Evolutionary conservation across 305 asterid species (phyloP), one percentile per base, ranked within the genome.

Genomic region (Petunia hybrid): DNA sequence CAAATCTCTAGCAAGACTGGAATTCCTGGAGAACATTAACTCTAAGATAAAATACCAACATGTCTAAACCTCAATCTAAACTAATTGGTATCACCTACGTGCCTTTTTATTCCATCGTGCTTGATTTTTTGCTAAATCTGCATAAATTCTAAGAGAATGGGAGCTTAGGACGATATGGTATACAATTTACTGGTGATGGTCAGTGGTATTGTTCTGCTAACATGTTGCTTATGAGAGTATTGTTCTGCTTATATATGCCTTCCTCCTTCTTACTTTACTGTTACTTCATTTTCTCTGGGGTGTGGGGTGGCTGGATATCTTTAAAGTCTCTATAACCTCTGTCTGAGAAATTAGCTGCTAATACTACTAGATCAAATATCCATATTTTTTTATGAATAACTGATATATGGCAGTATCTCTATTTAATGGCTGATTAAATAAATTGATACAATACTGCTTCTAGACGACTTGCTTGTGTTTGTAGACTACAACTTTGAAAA

Each of bases 241-340:
- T 40, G 38, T 9, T 40, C 31, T 22, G 31, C 10, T 39, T 65
- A 12, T 40, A 14, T 8, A 38, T 66, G 73, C 73, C 12, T 40
- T 53, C 53, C 62, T 69, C 53, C 12, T 43, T 69, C 79, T 39
- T 62, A 67, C 60, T 16, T 46, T 66, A 5, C 46, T 59, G 70
- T 83, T 67, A n/a, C 78, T 71, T 48, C 60, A 63, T n/a, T 39
- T 68, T 48, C 12, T 55, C 7, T 67, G 67, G 22, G 57, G 77
- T 45, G n/a, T 53, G 51, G 38, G 12, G 66, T 67, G 36, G 40
- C 31, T 56, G 46, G 67, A 59, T 80, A 31, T 55, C 55, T 77
- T 41, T 66, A 74, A 22, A 38, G 45, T 14, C 39, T 74, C 48
- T 74, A 36, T 51, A 40, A 57, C 51, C 65, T 53, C 14, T 22